phyloP scores from a whole-genome alignment of 768 basidiomycete genomes.

The Mycena sanguinolenta region DNA sequence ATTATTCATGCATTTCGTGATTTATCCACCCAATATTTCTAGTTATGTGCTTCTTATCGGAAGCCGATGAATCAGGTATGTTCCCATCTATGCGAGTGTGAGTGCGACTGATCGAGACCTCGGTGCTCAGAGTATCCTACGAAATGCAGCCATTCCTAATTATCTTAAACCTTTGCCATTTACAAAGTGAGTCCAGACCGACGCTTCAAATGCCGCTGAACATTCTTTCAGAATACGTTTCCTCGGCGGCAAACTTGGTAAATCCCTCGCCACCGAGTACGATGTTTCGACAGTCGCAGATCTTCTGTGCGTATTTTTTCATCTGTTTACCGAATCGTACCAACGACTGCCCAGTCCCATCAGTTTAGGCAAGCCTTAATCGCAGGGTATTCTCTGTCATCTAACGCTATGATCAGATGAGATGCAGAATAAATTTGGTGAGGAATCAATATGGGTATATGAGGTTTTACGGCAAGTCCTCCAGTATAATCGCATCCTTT shows the following conservation, averaged over 20 bases:
- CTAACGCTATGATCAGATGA: conserved; percentile 65
- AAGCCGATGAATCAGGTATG: conserved; percentile 89
- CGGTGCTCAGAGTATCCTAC: conserved; percentile 77
- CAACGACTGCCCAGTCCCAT: conserved; percentile 53
- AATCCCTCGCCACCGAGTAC: conserved; percentile 88
- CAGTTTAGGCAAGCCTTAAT: conserved; percentile 60
- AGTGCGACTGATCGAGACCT: conserved; percentile 8
- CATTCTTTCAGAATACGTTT: conserved; percentile 81
- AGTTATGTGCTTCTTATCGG: conserved; percentile 92
- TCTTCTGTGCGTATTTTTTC: conserved; percentile 71
- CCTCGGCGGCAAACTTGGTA: conserved; percentile 94
- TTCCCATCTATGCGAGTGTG: not conserved
- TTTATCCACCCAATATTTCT: conserved; percentile 21
- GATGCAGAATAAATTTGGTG: conserved; percentile 85
- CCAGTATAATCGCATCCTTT: not conserved
- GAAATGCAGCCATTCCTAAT: conserved; percentile 84
- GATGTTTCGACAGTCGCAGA: conserved; percentile 93
- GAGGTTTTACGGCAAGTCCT: conserved; percentile 83
- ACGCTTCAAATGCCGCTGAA: not conserved
- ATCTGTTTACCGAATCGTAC: conserved; percentile 1
- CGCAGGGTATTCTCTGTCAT: not conserved
- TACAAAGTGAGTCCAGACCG: conserved; percentile 71
- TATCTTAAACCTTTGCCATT: conserved; percentile 91
- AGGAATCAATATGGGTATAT: conserved; percentile 91
- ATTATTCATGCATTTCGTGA: conserved; percentile 9